These are phyloP conservation scores for Plasmodium vivax DNA, from an alignment of 169 alveolate species.

Conservation along the genomic window DNA sequence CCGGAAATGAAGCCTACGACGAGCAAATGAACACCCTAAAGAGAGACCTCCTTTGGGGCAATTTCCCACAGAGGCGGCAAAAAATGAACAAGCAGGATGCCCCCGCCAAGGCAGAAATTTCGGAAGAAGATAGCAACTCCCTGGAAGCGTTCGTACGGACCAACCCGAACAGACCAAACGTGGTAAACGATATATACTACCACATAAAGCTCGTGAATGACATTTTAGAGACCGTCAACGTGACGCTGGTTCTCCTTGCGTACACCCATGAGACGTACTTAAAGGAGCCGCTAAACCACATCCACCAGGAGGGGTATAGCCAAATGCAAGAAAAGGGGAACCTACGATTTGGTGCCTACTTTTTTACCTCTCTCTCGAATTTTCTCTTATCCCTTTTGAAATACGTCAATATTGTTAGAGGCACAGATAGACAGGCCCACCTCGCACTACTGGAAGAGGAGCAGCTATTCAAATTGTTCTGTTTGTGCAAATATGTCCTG, in stretches of 20 bases:
- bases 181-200: slow-evolving; percentile 14
- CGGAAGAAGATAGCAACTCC: not conserved
- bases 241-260: slow-evolving; percentile 7
- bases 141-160: not conserved
- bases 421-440: not conserved
- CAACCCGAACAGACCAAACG: not conserved
- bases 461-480: not conserved
- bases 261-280: slow-evolving; percentile 51
- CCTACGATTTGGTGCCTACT: slow-evolving; percentile 29
- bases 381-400: slow-evolving; percentile 24
- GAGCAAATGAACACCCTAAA: not conserved
- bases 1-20: not conserved
- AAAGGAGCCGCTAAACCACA: slow-evolving; percentile 15
- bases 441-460: slow-evolving; percentile 8
- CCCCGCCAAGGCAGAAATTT: not conserved
- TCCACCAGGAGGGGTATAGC: not conserved
- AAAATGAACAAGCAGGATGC: not conserved
- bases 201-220: slow-evolving; percentile 41
- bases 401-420: slow-evolving; percentile 37
- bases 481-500: slow-evolving; percentile 19
- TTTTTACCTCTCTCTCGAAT: slow-evolving; percentile 35
- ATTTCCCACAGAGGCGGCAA: not conserved
- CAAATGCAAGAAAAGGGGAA: slow-evolving; percentile 16
- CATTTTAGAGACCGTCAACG: slow-evolving; percentile 39
- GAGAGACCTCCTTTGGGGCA: not conserved